Evolutionary conservation across 176 grass and related monocot genomes (phyloP).

Genomic region (Zea luxurians): DNA sequence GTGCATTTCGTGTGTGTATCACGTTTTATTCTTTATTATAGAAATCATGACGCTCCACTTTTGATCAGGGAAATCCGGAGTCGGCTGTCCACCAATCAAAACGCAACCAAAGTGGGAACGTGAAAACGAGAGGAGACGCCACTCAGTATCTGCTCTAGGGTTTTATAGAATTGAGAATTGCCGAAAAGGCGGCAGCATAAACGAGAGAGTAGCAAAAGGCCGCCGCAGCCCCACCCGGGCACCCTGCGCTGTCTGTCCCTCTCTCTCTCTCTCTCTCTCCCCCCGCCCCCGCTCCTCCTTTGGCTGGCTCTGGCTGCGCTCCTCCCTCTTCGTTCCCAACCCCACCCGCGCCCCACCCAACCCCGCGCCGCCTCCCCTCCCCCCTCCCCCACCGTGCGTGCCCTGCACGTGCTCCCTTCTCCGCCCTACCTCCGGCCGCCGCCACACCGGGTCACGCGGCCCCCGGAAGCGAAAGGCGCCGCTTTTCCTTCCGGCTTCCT

Average conservation of each 20-base stretch:
- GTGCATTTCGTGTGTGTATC: neutral
- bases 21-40: neutral
- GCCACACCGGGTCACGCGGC: neutral
- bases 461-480: constrained; percentile 26
- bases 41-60: neutral
- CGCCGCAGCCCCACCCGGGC: constrained; percentile 18
- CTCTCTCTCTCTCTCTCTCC: constrained; percentile 16
- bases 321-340: constrained; percentile 5
- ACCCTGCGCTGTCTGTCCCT: neutral
- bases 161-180: constrained; percentile 43
- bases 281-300: neutral
- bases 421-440: constrained; percentile 37
- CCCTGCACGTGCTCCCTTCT: constrained; percentile 32
- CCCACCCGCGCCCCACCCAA: constrained; percentile 36
- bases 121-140: constrained; percentile 20
- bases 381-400: constrained; percentile 41
- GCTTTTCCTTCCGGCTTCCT: constrained; percentile 11
- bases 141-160: constrained; percentile 37
- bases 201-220: neutral
- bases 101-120: constrained; percentile 26
- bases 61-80: neutral
- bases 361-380: constrained; percentile 24
- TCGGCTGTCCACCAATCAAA: neutral
- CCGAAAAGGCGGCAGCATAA: constrained; percentile 12
- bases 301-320: neutral